Base-by-base conservation (phyloP, 2,329 filamentous ascomycete species). In the Penicillium sp. region DNA sequence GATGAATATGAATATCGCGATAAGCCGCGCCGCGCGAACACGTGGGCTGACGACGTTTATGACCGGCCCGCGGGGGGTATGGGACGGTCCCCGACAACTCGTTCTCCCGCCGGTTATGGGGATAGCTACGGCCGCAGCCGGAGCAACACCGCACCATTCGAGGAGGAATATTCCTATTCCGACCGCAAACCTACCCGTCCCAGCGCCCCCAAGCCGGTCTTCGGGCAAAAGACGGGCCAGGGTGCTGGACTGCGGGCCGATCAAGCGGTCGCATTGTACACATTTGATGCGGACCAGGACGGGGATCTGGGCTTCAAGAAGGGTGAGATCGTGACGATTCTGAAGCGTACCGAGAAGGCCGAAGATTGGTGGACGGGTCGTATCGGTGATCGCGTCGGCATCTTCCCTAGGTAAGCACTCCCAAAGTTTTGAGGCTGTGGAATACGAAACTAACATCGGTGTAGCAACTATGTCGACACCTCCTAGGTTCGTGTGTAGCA, bases 321-420 rank as follows among this genome's bases (percentile, higher is more conserved):
- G 79, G 94, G 94, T 18, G 94, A 99, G 27, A 74, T 97, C 50
- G 96, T 99, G 60, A 96, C 91, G 1, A 91, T 99, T 51, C 71
- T 95, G 51, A 96, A 99, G 78, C 88, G 89, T 73, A 97, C 92
- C 5, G 90, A 97, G 4, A 96, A 88, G 63, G 88, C 90, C 52
- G 92, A 91, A 51, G 92, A 97, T 71, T 97, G 92, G 92, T 97
- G 92, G 94, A 97, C 92, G 16, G 94, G 94, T 24, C 87, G 88
- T 73, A 86, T 96, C 65, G 92, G 92, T 27, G 82, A 85, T 59
- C 82, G 85, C 62, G 89, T 92, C 49, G 94, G 94, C 33, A 95
- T 96, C 60, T 99, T 99, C 74, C 94, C 94, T 0, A 94, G 89
- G 81, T 83, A 75, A 58, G 76, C 65, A 46, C 14, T 14, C 9